Base-by-base conservation (phyloP, 2,329 filamentous ascomycete species). In the Monosporascus cannonballus region DNA sequence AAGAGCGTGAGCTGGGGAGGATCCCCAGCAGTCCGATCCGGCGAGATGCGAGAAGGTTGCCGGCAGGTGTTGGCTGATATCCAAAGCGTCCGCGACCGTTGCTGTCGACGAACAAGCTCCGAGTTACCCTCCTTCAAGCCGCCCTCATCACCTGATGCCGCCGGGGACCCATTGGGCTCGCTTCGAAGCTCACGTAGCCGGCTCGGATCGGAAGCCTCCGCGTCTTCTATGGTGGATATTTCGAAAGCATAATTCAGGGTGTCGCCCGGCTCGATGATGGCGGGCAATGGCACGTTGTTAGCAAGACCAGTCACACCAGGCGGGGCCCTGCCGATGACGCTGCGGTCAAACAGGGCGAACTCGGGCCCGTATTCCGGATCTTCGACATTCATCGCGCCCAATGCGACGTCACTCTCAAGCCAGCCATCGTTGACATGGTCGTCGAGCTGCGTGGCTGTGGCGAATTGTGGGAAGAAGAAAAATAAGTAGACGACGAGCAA, bases 21-120 rank as follows among this genome's bases (percentile, higher is more conserved):
- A 15, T 71, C 68, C 49, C 71, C 62, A 3, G 64, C 63, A 1
- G 71, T 74, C 24, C 74, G 72, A 11, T 73, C 71, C 2, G 73
- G 73, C 8, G 71, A 73, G 41, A 79, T 80, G 41, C 77, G 74
- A 20, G 71, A 67, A 14, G 93, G 94, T 62, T 95, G 90, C 25
- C 82, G 70, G 69, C 94, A 99, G 1, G 89, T 92, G 59, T 91
- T 97, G 44, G 91, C 84, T 2, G 91, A 91, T 51, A 99, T 78
- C 68, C 87, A 96, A 3, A 97, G 75, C 2, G 72, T 81, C 42
- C 70, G 75, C 17, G 69, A 69, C 24, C 70, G 57, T 49, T 64
- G 57, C 53, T 65, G 59, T 50, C 67, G 62, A 24, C 58, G 62
- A 25, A 41, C 51, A 39, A 59, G 52, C 56, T 59, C 62, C 34